Percentiles rank a stretch among this genome's conserved stretches.
These are phyloP conservation scores for Phylloporus scabripes DNA, from an alignment of 768 basidiomycete genomes.

Conservation along the genomic window DNA sequence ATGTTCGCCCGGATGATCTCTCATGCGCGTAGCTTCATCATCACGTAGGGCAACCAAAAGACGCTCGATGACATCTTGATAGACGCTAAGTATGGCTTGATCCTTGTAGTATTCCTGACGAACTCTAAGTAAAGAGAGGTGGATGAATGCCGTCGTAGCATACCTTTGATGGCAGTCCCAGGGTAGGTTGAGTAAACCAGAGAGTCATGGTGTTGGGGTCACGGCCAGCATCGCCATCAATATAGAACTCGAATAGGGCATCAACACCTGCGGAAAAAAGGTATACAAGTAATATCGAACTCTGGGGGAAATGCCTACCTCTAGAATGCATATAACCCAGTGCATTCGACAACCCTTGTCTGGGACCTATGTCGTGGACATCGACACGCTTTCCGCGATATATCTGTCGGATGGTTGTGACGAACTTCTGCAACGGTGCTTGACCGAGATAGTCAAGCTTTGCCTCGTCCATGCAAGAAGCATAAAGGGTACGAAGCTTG, in stretches of 20 bases:
- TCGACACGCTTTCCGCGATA: slow-evolving; percentile 51
- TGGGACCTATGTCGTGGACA: slow-evolving; percentile 30
- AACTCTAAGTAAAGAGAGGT: not conserved
- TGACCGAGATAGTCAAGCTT: slow-evolving; percentile 68
- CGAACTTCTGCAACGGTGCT: slow-evolving; percentile 63
- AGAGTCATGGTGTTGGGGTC: slow-evolving; percentile 84
- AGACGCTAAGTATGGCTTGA: slow-evolving; percentile 58
- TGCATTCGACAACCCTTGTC: slow-evolving; percentile 69
- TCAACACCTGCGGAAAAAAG: slow-evolving; percentile 51
- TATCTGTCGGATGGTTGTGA: slow-evolving; percentile 53
- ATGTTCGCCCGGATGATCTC: slow-evolving; percentile 6
- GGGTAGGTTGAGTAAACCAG: slow-evolving; percentile 76
- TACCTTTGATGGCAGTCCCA: slow-evolving; percentile 88
- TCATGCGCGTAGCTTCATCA: slow-evolving; percentile 24
- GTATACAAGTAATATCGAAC: slow-evolving; percentile 1
- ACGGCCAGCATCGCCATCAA: slow-evolving; percentile 82
- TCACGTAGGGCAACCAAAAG: slow-evolving; percentile 59
- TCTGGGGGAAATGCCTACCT: slow-evolving; percentile 42
- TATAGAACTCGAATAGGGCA: slow-evolving; percentile 71
- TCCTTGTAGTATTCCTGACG: slow-evolving; percentile 87
- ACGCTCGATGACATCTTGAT: slow-evolving; percentile 60
- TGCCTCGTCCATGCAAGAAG: slow-evolving; percentile 77
- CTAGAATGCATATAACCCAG: slow-evolving; percentile 83
- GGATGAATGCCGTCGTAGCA: not conserved
- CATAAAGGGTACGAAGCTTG: slow-evolving; percentile 70